These are phyloP conservation scores for Phytophthora crassamura DNA, from an alignment of 352 stramenopile species.

Conservation along the genomic window DNA sequence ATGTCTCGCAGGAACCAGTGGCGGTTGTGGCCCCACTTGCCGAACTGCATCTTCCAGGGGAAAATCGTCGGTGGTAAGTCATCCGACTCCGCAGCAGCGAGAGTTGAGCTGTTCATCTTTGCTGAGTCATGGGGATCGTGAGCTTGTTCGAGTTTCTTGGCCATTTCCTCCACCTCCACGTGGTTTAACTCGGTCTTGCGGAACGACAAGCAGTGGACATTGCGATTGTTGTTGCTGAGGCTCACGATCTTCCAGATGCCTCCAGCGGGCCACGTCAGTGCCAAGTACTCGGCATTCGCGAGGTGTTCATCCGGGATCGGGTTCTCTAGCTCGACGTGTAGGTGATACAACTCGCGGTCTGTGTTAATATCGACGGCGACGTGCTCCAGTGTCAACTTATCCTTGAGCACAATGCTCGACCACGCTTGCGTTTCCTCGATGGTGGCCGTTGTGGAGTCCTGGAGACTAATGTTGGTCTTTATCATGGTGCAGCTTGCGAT, in stretches of 20 bases:
- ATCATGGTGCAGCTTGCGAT: no score
- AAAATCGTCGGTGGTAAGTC: slow-evolving; percentile 43
- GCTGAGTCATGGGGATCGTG: slow-evolving; percentile 1
- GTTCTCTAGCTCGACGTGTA: slow-evolving; percentile 48
- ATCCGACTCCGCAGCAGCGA: slow-evolving; percentile 16
- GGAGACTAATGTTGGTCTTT: slow-evolving; percentile 27
- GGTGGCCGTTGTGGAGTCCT: slow-evolving; percentile 14
- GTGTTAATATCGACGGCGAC: slow-evolving; percentile 54
- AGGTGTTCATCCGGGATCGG: slow-evolving; percentile 43
- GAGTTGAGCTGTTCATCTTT: slow-evolving; percentile 15
- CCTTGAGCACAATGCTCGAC: slow-evolving; percentile 48
- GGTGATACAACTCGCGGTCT: slow-evolving; percentile 55
- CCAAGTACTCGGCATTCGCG: slow-evolving; percentile 49
- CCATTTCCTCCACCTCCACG: slow-evolving; percentile 48
- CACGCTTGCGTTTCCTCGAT: slow-evolving; percentile 51
- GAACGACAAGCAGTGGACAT: slow-evolving; percentile 53
- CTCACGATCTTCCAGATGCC: slow-evolving; percentile 62
- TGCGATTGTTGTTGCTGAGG: slow-evolving; percentile 34
- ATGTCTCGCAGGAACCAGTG: slow-evolving; percentile 67
- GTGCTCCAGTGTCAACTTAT: slow-evolving; percentile 53
- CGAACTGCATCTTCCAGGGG: slow-evolving; percentile 67
- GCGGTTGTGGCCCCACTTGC: slow-evolving; percentile 44
- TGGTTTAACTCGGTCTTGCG: slow-evolving; percentile 53
- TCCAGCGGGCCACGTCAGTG: slow-evolving; percentile 53
- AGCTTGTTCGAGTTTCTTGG: slow-evolving; percentile 36